Percentiles rank a stretch among this genome's conserved stretches.
phyloP scores from a whole-genome alignment of 257 asterid genomes.

The Solanum rostratum region DNA sequence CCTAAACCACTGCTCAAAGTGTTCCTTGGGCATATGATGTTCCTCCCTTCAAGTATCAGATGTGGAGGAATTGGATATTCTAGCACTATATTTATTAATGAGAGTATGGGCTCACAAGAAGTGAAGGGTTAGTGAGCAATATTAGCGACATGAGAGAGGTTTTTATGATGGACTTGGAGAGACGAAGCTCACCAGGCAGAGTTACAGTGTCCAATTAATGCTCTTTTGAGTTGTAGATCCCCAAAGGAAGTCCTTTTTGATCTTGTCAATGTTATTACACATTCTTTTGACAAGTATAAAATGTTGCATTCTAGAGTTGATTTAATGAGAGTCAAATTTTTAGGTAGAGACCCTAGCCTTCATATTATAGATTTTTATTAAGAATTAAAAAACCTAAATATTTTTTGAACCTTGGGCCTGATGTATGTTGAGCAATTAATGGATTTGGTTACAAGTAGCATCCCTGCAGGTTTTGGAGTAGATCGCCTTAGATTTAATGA shows the following conservation, averaged over 20 bases:
- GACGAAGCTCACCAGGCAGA: neutral
- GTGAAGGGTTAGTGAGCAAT: too few species aligned
- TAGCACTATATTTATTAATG: neutral
- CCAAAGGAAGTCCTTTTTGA: neutral
- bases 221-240: neutral
- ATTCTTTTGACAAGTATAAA: neutral
- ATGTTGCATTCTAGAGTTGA: neutral
- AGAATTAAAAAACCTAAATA: neutral
- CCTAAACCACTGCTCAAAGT: neutral
- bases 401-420: too few species aligned
- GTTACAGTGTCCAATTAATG: neutral
- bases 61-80: neutral
- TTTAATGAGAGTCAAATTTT: neutral
- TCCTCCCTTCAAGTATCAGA: neutral
- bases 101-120: neutral
- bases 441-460: too few species aligned
- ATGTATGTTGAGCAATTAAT: too few species aligned
- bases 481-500: too few species aligned
- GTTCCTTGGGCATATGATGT: neutral
- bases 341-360: neutral
- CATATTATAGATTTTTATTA: too few species aligned
- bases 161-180: neutral
- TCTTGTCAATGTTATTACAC: neutral
- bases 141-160: too few species aligned
- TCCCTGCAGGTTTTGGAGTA: too few species aligned